Evolutionary conservation across 768 basidiomycete genomes (phyloP).

Genomic region (Boletus patriciae): DNA sequence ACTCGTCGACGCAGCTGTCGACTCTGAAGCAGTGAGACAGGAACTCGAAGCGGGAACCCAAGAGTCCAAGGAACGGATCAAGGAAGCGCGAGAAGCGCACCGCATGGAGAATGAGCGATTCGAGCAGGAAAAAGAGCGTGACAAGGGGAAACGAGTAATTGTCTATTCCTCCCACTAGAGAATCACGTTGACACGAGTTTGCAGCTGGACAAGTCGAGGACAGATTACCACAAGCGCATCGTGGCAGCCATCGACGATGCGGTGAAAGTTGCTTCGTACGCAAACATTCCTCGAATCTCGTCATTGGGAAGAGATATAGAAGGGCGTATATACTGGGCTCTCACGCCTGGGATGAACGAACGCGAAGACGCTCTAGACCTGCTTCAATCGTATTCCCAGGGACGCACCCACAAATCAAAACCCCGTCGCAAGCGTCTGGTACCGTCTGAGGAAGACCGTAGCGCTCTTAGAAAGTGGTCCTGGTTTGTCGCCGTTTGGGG

Average conservation of each 20-base stretch:
- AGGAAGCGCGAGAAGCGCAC: slow-evolving; percentile 51
- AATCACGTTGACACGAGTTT: slow-evolving; percentile 3
- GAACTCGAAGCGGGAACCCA: slow-evolving; percentile 61
- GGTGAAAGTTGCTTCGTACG: slow-evolving; percentile 46
- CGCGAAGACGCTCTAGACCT: slow-evolving; percentile 46
- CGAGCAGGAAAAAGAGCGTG: slow-evolving; percentile 47
- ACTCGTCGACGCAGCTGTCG: slow-evolving; percentile 53
- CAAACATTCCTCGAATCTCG: slow-evolving; percentile 52
- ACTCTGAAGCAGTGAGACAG: slow-evolving; percentile 49
- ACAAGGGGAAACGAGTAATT: slow-evolving; percentile 38
- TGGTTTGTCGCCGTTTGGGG: slow-evolving; percentile 83
- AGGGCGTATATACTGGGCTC: slow-evolving; percentile 65
- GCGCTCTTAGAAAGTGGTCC: slow-evolving; percentile 58
- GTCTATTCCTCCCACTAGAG: neutral
- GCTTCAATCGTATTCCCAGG: slow-evolving; percentile 26
- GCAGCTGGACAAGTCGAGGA: slow-evolving; percentile 45
- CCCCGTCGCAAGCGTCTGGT: slow-evolving; percentile 40
- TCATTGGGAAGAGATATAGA: slow-evolving; percentile 69
- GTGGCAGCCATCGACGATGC: slow-evolving; percentile 55
- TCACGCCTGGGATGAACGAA: slow-evolving; percentile 60
- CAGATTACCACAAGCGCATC: slow-evolving; percentile 49
- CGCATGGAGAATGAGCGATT: slow-evolving; percentile 33
- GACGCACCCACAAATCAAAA: slow-evolving; percentile 34
- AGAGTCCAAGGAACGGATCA: slow-evolving; percentile 53
- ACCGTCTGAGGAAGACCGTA: slow-evolving; percentile 50